These are phyloP conservation scores for Lasiodiplodia hormozganensis DNA, from an alignment of 2,329 filamentous ascomycete species.

Conservation along the genomic window DNA sequence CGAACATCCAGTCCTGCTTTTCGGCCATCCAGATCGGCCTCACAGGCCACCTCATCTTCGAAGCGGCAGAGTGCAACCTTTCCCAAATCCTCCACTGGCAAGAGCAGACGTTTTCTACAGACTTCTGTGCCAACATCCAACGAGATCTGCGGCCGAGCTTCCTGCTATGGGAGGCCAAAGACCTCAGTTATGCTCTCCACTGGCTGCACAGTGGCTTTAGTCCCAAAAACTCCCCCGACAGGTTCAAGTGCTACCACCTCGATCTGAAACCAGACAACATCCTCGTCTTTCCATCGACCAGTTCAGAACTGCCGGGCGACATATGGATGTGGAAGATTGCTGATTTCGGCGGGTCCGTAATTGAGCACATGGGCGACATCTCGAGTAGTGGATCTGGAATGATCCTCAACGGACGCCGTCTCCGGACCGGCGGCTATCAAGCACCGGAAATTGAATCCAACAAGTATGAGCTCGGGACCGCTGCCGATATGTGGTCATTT, in stretches of 20 bases:
- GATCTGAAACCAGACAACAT: constrained; percentile 16
- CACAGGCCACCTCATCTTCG: constrained; percentile 9
- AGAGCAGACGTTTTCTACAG: neutral
- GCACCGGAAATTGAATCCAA: constrained; percentile 8
- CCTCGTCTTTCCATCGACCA: neutral
- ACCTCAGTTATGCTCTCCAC: neutral
- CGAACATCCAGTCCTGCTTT: constrained; percentile 9
- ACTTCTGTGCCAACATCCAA: neutral
- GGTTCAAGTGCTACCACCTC: constrained; percentile 13
- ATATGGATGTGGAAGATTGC: constrained; percentile 20
- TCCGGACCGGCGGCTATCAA: constrained; percentile 9
- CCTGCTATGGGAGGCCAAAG: constrained; percentile 16
- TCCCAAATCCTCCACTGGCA: constrained; percentile 15
- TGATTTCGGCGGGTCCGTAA: constrained; percentile 12
- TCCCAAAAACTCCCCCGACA: neutral
- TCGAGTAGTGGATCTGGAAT: neutral
- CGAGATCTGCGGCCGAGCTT: neutral
- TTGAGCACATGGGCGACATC: constrained; percentile 2
- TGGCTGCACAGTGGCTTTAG: constrained; percentile 9
- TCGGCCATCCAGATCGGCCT: constrained; percentile 6
- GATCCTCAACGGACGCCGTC: neutral
- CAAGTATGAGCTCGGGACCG: neutral
- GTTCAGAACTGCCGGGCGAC: neutral
- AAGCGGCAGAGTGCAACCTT: constrained; percentile 11
- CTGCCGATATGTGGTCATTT: constrained; percentile 16